phyloP scores from a whole-genome alignment of 2,329 filamentous ascomycete genomes.

The Penicillium sp. region DNA sequence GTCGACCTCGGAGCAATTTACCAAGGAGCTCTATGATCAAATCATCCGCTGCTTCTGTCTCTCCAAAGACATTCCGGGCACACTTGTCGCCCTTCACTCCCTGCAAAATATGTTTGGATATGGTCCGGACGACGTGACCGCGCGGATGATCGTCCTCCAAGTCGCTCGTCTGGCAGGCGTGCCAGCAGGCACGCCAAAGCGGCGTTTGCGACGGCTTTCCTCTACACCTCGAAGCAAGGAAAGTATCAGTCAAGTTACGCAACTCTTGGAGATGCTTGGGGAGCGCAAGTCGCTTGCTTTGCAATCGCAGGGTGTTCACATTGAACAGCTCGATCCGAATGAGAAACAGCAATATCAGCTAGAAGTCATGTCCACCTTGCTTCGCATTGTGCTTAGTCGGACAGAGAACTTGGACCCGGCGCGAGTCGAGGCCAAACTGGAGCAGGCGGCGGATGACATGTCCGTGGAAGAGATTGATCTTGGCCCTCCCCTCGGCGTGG shows the following conservation, averaged over 20 bases:
- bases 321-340: slow-evolving; percentile 33
- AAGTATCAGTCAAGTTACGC: slow-evolving; percentile 41
- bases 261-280: slow-evolving; percentile 41
- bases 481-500: slow-evolving; percentile 23
- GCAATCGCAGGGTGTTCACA: slow-evolving; percentile 25
- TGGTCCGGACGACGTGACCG: slow-evolving; percentile 43
- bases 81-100: slow-evolving; percentile 45
- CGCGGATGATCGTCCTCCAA: slow-evolving; percentile 45
- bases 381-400: slow-evolving; percentile 37
- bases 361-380: slow-evolving; percentile 38
- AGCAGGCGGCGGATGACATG: slow-evolving; percentile 35
- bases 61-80: slow-evolving; percentile 44
- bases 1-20: slow-evolving; percentile 34
- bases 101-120: slow-evolving; percentile 41
- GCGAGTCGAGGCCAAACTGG: slow-evolving; percentile 31
- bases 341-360: slow-evolving; percentile 38
- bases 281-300: slow-evolving; percentile 31
- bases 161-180: slow-evolving; percentile 42
- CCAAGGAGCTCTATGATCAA: slow-evolving; percentile 47
- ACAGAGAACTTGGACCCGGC: slow-evolving; percentile 21
- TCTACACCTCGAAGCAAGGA: slow-evolving; percentile 39
- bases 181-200: slow-evolving; percentile 27
- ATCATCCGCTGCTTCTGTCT: slow-evolving; percentile 49
- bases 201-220: slow-evolving; percentile 38
- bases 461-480: slow-evolving; percentile 28